Base-by-base conservation (phyloP, 306 rosid species). In the Prunus padus region DNA sequence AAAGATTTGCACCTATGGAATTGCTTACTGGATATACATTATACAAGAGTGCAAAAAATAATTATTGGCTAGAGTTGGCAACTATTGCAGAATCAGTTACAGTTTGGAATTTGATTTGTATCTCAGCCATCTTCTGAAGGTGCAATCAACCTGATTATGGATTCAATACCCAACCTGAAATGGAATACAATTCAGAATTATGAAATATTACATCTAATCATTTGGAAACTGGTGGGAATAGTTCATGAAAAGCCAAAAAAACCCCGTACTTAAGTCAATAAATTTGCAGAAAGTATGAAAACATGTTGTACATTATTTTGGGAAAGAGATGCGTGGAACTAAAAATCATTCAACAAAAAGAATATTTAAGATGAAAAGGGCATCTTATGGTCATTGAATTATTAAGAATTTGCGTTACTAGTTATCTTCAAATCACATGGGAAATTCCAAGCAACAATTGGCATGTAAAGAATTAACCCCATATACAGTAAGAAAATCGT, bases 161-260 rank as follows among this genome's bases (percentile, higher is more conserved):
- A 65, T 65, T 79, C 75, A 75, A 75, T 42, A 47, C 82, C 82
- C 86, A 77, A 77, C 84, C 88, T 81, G 84, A 42, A 15, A 78
- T 16, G 50, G 11, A 59, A 64, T 5, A 56, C 54, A 67, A 16
- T 19, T 51, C 44, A 26, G 59, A 22, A 68, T 16, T 47, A 10
- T 46, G 57, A 7, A 4, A 46, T 8, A 25, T 50, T 25, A 19
- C 57, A 51, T 49, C 46, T 28, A 6, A n/a, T 11, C 45, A 22
- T 14, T 25, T 40, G 56, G 49, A 12, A 65, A 65, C 45, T 42
- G 49, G 26, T 22, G 77, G 54, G 56, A 49, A 72, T 33, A 11
- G 66, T 74, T 28, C n/a, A 47, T 33, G 20, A 23, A 66, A 72
- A 40, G 60, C 71, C 23, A 65, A 51, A 26, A 64, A 23, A 23